Evolutionary conservation across 2,329 filamentous ascomycete species (phyloP), one percentile per base, ranked within the genome.

Genomic region (Aspergillus fumigatus): DNA sequence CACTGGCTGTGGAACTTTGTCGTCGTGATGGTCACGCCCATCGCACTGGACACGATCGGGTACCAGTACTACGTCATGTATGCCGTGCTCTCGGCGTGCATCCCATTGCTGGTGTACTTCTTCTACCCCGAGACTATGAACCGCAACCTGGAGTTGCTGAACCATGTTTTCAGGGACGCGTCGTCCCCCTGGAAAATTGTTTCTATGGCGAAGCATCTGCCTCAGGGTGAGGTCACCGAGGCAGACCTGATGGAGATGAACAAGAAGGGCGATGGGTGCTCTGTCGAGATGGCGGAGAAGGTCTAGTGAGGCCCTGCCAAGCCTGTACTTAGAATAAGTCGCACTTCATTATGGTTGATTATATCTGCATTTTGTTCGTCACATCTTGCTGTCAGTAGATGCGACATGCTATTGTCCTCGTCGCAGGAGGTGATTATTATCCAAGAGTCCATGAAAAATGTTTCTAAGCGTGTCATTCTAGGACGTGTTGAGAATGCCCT

Each of bases 61-160:
- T 83, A 80, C 64, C 69, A 75, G 53, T 83, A 80, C 3, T 84
- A 83, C 62, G 77, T 81, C 53, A 78, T 81, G 58, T 81, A 82
- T 64, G 77, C 79, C 8, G 73, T 76, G 58, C 80, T 82, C 62
- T 73, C 62, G 2, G 60, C 53, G 2, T 59, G 52, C 38, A 65
- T 83, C 19, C 81, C 81, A 0, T 71, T 77, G 21, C 10, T 29
- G 19, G 79, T 82, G 29, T 84, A 82, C 68, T 78, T 83, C 67
- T 82, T 84, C 74, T 84, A 81, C 63, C 82, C 82, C 0, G 82
- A 84, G 62, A 84, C 82, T 1, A 81, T 80, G 19, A 79, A 79
- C 58, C 79, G 80, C 9, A 81, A 77, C 23, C 76, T 88, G n/a
- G 86, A 89, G 70, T 85, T 88, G 68, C 82, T 89, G 66, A 86